Evolutionary conservation across 106 monocot genomes (phyloP), one percentile per base, ranked within the genome.

Genomic region (Triglochin maritima): DNA sequence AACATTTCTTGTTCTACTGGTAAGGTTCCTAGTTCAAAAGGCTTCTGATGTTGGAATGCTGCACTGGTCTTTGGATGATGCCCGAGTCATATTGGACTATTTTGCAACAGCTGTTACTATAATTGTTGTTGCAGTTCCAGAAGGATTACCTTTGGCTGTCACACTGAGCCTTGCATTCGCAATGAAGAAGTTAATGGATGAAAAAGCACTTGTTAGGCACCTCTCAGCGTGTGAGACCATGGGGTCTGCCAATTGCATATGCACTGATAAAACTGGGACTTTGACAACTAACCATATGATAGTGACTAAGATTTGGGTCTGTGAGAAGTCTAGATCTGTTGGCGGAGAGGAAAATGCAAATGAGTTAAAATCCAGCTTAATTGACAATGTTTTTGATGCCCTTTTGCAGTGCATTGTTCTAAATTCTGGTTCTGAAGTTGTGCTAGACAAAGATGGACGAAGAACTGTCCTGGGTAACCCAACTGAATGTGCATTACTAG

Each of bases 211-310:
- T 58, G 96, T 96, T 9, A 79, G 96, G 49, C 90, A 96, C 69
- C 74, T 96, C 15, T 85, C 96, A 55, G 96, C 96, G 49, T 96
- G 96, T 62, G 96, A 96, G 69, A 96, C 96, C 41, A 91, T 96
- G 96, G 96, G 96, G n/a, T 96, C 96, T 66, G 73, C 85, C 51
- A 78, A 65, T 72, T 88, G 91, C 80, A 96, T 96, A 64, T 96
- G 96, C 68, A 96, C 96, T 7, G 96, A 96, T 79, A 96, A 96
- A 75, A 96, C 96, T 10, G 96, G 96, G 15, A 96, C 96, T 17
- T 60, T 96, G 69, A 96, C 96, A 52, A 91, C 96, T 59, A 96
- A 96, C 77, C 96, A 84, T 63, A 96, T 96, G 96, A 80, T 87
- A 57, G 91, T 96, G n/a, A 77, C 83, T 75, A 96, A 82, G 72